A percentile compares a stretch with the other conserved stretches of the same genome.
These are phyloP conservation scores for Lentinula guzmanii DNA, from an alignment of 768 basidiomycete genomes.

Conservation along the genomic window DNA sequence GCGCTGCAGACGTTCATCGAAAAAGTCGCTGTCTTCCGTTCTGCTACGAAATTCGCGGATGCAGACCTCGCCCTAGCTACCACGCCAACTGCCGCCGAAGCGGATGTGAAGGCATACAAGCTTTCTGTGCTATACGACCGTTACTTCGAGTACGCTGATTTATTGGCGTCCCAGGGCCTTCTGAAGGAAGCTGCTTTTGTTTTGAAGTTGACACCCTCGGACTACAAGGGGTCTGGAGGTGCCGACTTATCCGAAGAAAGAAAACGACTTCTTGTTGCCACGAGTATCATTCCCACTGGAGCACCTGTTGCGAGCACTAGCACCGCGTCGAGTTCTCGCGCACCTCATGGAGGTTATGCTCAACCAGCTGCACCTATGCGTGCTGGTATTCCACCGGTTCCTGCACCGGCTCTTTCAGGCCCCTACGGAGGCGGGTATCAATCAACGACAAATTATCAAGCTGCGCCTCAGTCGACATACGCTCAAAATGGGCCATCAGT, in stretches of 20 bases:
- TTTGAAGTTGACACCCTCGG: constrained; percentile 70
- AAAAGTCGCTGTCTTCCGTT: constrained; percentile 92
- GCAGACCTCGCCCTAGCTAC: constrained; percentile 47
- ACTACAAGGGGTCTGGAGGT: constrained; percentile 58
- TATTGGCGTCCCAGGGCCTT: constrained; percentile 87
- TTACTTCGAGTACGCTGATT: constrained; percentile 93
- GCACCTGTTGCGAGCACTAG: constrained; percentile 6
- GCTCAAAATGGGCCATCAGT: not conserved
- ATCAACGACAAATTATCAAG: not conserved
- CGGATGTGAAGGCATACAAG: constrained; percentile 65
- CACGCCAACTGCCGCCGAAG: constrained; percentile 28
- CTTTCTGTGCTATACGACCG: constrained; percentile 83
- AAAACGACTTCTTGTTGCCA: constrained; percentile 31
- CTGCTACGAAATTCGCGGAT: constrained; percentile 77
- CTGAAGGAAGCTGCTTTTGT: constrained; percentile 77
- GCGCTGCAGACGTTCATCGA: constrained; percentile 93
- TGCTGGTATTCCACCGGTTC: constrained; percentile 5
- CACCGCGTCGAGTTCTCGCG: constrained; percentile 2
- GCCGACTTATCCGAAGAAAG: constrained; percentile 30
- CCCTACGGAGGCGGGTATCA: constrained; percentile 6
- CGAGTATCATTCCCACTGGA: constrained; percentile 21
- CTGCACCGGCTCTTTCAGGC: constrained; percentile 9
- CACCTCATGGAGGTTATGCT: not conserved
- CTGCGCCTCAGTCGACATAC: not conserved
- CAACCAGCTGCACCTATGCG: not conserved